Conservation (phyloP, 306 rosid species). For the Casuarina glauca region DNA sequence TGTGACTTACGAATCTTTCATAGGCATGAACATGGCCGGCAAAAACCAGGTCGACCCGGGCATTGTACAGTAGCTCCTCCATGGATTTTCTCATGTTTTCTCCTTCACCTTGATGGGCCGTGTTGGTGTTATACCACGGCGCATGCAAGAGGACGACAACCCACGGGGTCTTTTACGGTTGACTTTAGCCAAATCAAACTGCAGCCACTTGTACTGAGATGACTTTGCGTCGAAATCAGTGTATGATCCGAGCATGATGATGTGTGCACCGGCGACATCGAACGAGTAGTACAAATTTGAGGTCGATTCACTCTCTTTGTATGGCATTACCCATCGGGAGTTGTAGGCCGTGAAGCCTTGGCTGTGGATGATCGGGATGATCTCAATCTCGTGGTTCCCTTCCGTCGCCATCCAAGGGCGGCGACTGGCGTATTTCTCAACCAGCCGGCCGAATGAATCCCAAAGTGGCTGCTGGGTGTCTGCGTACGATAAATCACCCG, state of each 20-base stretch:
- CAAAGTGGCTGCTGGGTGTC: constrained; percentile 57
- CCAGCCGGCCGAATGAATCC: constrained; percentile 81
- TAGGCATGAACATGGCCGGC: constrained; percentile 86
- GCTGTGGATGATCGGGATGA: constrained; percentile 40
- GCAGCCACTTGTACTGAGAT: constrained; percentile 59
- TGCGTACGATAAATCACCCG: constrained; percentile 75
- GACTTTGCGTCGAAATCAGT: constrained; percentile 44
- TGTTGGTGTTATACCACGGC: constrained; percentile 77
- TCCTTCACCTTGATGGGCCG: constrained; percentile 85
- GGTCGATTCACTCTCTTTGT: constrained; percentile 52
- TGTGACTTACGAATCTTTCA: constrained; percentile 65
- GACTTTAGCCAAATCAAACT: constrained; percentile 43
- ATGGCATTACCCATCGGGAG: constrained; percentile 71
- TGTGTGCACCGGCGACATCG: constrained; percentile 43
- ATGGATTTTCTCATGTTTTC: constrained; percentile 67
- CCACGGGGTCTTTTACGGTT: constrained; percentile 66
- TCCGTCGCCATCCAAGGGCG: constrained; percentile 84
- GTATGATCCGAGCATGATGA: constrained; percentile 73
- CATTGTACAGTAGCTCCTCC: constrained; percentile 55
- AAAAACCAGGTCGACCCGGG: constrained; percentile 63
- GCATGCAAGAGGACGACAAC: constrained; percentile 59
- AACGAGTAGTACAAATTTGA: constrained; percentile 76
- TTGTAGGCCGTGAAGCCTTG: constrained; percentile 53
- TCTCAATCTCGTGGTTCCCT: constrained; percentile 79
- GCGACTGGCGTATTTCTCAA: constrained; percentile 62